These are phyloP conservation scores for Sphaerobolus stellatus DNA, from an alignment of 1,284 basidiomycete species.

Conservation along the genomic window DNA sequence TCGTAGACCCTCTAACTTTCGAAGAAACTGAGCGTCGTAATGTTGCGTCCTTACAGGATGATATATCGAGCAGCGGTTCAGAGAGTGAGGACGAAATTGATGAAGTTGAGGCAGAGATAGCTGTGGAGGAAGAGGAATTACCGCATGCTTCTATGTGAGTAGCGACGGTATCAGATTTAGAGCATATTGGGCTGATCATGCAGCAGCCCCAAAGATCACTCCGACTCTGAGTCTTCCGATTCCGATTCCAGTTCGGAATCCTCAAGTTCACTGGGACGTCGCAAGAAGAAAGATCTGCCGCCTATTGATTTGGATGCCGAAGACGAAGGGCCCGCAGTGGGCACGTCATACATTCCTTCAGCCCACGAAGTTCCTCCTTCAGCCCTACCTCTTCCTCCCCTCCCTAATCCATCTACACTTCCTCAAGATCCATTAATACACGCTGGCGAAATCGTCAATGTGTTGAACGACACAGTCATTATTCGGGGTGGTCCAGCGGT, in stretches of 20 bases:
- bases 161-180: too few species aligned
- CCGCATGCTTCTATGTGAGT: too few species aligned
- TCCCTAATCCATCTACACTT: conserved; percentile 38
- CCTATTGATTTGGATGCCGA: conserved; percentile 29
- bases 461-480: conserved; percentile 69
- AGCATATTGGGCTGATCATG: not conserved
- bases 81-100: conserved; percentile 71
- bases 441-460: conserved; percentile 72
- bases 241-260: conserved; percentile 47
- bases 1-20: conserved; percentile 46
- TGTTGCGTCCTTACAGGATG: too few species aligned
- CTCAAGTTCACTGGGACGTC: not conserved
- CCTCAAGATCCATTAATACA: conserved; percentile 61
- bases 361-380: conserved; percentile 55
- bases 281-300: conserved; percentile 27
- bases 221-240: conserved; percentile 30
- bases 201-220: not conserved
- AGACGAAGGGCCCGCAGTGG: conserved; percentile 23
- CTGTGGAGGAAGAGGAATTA: not conserved
- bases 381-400: conserved; percentile 52
- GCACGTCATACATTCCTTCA: conserved; percentile 39
- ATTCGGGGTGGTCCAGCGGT: conserved; percentile 57
- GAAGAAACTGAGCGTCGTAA: too few species aligned
- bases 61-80: conserved; percentile 15
- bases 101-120: conserved; percentile 33